Conservation (phyloP, 176 grass and related monocot species). For the Oryza rufipogon region DNA sequence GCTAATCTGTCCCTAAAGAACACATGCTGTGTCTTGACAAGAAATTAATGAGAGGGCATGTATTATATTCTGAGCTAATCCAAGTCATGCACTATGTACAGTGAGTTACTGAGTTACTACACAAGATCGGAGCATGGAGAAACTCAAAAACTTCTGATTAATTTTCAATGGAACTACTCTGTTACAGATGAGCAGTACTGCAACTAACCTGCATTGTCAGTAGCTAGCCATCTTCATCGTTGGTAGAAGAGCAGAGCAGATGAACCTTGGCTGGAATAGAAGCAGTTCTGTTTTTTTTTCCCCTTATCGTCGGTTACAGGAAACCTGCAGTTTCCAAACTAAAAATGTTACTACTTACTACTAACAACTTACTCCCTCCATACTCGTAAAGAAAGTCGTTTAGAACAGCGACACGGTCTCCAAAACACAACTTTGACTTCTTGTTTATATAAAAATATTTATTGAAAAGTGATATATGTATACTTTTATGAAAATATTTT, state of each 20-base stretch:
- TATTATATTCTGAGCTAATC: constrained; percentile 6
- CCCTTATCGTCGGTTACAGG: not conserved
- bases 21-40: constrained; percentile 40
- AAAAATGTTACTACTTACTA: not conserved
- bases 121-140: not conserved
- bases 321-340: not conserved
- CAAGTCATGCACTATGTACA: not conserved
- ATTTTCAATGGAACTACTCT: constrained; percentile 9
- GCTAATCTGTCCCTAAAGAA: constrained; percentile 29
- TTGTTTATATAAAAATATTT: too few relatives aligned
- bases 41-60: not conserved
- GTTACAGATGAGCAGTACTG: not conserved
- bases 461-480: too few relatives aligned
- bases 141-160: not conserved
- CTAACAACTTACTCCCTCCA: not conserved
- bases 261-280: not conserved
- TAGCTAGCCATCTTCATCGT: not conserved
- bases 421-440: too few relatives aligned
- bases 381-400: too few relatives aligned
- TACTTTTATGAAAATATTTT: too few relatives aligned
- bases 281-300: not conserved
- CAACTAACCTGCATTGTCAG: not conserved
- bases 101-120: not conserved
- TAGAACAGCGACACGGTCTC: too few relatives aligned
- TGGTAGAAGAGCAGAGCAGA: constrained; percentile 9